A percentile compares a stretch with the other conserved stretches of the same genome.
Conservation (phyloP, 2,329 filamentous ascomycete species). For the Thielaviopsis cerberus region DNA sequence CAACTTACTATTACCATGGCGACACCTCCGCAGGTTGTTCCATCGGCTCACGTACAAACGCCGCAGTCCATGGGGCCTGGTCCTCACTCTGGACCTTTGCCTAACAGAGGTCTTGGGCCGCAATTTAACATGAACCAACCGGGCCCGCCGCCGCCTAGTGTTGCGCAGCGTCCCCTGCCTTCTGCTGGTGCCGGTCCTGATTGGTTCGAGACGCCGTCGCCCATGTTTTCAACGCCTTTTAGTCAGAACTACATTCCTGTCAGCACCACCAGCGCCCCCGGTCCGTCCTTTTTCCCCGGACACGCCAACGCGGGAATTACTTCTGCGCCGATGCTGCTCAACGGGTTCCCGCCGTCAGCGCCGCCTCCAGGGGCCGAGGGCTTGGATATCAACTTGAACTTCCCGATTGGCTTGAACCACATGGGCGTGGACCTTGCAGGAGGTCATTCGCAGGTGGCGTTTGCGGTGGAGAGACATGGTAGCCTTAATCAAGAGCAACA, state of each 20-base stretch:
- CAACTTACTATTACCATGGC: slow-evolving; percentile 17
- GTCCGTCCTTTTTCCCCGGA: slow-evolving; percentile 18
- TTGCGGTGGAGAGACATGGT: slow-evolving; percentile 37
- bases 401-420: slow-evolving; percentile 18
- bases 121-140: neutral
- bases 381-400: slow-evolving; percentile 13
- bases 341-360: slow-evolving; percentile 14
- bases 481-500: slow-evolving; percentile 66
- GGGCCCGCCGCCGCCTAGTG: slow-evolving; percentile 18
- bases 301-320: slow-evolving; percentile 26
- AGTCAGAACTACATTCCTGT: slow-evolving; percentile 4
- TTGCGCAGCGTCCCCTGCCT: slow-evolving; percentile 18
- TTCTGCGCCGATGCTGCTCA: slow-evolving; percentile 20
- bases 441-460: slow-evolving; percentile 17
- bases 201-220: slow-evolving; percentile 9
- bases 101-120: slow-evolving; percentile 2
- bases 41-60: slow-evolving; percentile 5
- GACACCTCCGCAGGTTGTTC: slow-evolving; percentile 2
- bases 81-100: neutral
- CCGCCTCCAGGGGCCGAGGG: slow-evolving; percentile 8
- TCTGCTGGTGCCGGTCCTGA: slow-evolving; percentile 3
- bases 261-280: slow-evolving; percentile 6
- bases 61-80: slow-evolving; percentile 4
- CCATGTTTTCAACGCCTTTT: slow-evolving; percentile 12
- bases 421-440: slow-evolving; percentile 12